Conservation (phyloP, 1,284 basidiomycete species). For the Trichosporon sp. region DNA sequence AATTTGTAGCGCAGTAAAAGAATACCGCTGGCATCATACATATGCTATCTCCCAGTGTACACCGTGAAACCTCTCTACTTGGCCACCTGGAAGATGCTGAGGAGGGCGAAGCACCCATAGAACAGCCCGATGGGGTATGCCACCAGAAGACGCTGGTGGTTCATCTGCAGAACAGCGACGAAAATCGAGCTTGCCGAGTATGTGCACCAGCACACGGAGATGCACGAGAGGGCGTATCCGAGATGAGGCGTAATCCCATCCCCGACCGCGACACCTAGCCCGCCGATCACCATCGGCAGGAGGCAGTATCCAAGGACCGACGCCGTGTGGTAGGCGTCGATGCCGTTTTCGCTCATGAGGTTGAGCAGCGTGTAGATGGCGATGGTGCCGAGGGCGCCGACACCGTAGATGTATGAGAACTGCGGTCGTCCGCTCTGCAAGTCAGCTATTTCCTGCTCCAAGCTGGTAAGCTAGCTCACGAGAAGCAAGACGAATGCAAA, state of each 20-base stretch:
- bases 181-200: slow-evolving; percentile 91
- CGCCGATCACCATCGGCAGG: slow-evolving; percentile 90
- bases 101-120: slow-evolving; percentile 84
- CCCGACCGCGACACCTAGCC: slow-evolving; percentile 77
- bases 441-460: no score
- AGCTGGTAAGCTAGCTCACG: slow-evolving; percentile 59
- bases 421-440: slow-evolving; percentile 91
- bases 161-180: slow-evolving; percentile 86
- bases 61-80: slow-evolving; percentile 22
- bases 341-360: slow-evolving; percentile 91
- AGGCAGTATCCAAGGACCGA: slow-evolving; percentile 97
- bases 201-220: slow-evolving; percentile 90
- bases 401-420: slow-evolving; percentile 98
- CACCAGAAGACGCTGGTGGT: slow-evolving; percentile 82
- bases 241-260: slow-evolving; percentile 75
- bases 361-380: slow-evolving; percentile 95
- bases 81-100: slow-evolving; percentile 55
- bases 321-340: slow-evolving; percentile 92
- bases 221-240: slow-evolving; percentile 71
- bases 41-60: background rate
- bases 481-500: slow-evolving; percentile 87
- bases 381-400: slow-evolving; percentile 87
- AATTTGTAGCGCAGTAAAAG: background rate
- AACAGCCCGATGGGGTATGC: slow-evolving; percentile 88
- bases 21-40: background rate